These are phyloP conservation scores for Echria macrotheca DNA, from an alignment of 495 filamentous ascomycete species.

Conservation along the genomic window DNA sequence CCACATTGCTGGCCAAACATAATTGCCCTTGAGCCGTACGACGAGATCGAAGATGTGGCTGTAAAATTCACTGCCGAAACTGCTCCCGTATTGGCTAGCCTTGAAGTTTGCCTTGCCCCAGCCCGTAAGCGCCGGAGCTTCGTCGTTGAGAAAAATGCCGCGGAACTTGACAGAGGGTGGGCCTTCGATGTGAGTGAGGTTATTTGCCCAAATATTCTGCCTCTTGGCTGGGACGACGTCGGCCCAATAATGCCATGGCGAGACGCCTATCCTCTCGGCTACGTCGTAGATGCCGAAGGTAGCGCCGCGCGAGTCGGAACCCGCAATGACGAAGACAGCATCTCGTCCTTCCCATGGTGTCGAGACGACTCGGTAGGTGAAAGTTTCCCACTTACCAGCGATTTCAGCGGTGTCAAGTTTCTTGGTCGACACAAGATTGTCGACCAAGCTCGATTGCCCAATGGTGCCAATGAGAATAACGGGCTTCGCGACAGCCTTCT, in stretches of 20 bases:
- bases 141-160: conserved; percentile 68
- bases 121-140: conserved; percentile 56
- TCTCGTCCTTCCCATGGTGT: conserved; percentile 41
- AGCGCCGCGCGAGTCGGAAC: conserved; percentile 54
- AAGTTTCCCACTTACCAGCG: conserved; percentile 57
- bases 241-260: conserved; percentile 61
- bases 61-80: conserved; percentile 57
- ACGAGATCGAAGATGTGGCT: conserved; percentile 59
- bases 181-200: conserved; percentile 40
- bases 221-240: conserved; percentile 50
- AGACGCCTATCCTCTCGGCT: conserved; percentile 59
- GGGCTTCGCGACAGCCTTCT: conserved; percentile 16
- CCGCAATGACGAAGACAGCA: conserved; percentile 55
- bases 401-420: conserved; percentile 43
- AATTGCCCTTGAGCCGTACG: conserved; percentile 57
- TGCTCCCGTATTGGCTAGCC: conserved; percentile 36
- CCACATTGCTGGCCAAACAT: conserved; percentile 66
- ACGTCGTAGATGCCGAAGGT: conserved; percentile 61
- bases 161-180: conserved; percentile 59
- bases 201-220: conserved; percentile 45
- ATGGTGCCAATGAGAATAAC: conserved; percentile 49
- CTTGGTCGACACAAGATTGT: conserved; percentile 41
- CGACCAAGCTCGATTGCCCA: conserved; percentile 43
- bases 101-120: conserved; percentile 44
- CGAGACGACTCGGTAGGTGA: conserved; percentile 45